These are phyloP conservation scores for Neurospora sp. DNA, from an alignment of 495 filamentous ascomycete species.

Conservation along the genomic window DNA sequence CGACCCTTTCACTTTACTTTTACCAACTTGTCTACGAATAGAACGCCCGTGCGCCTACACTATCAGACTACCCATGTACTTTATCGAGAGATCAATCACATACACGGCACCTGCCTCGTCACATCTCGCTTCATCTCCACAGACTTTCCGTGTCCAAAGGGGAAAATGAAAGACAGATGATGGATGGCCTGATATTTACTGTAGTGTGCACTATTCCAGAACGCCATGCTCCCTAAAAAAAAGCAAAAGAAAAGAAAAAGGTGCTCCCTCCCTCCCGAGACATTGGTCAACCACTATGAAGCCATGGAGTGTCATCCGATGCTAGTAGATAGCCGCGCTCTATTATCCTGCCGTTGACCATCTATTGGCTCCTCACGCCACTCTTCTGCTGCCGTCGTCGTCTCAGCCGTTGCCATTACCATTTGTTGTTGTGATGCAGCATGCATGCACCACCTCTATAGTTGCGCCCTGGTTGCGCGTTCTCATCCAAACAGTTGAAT, in stretches of 20 bases:
- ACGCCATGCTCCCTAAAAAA: neutral
- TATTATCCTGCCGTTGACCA: neutral
- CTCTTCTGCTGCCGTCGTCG: neutral
- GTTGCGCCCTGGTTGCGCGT: neutral
- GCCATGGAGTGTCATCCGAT: neutral
- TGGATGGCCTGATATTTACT: neutral
- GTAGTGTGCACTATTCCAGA: neutral
- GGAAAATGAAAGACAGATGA: neutral
- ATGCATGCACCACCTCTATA: neutral
- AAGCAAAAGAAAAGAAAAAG: neutral
- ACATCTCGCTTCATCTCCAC: neutral
- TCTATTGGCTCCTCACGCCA: neutral
- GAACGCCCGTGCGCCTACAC: neutral
- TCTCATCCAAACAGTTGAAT: neutral
- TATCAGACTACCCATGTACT: neutral
- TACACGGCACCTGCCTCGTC: neutral
- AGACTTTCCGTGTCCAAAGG: neutral
- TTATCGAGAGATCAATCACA: neutral
- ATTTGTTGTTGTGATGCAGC: neutral
- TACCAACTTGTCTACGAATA: neutral
- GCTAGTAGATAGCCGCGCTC: neutral
- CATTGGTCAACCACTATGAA: neutral
- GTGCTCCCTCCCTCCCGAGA: neutral
- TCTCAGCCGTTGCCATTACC: neutral
- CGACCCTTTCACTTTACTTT: neutral